phyloP scores from a whole-genome alignment of 352 stramenopile genomes.

The Thalassiosira ordinaria region DNA sequence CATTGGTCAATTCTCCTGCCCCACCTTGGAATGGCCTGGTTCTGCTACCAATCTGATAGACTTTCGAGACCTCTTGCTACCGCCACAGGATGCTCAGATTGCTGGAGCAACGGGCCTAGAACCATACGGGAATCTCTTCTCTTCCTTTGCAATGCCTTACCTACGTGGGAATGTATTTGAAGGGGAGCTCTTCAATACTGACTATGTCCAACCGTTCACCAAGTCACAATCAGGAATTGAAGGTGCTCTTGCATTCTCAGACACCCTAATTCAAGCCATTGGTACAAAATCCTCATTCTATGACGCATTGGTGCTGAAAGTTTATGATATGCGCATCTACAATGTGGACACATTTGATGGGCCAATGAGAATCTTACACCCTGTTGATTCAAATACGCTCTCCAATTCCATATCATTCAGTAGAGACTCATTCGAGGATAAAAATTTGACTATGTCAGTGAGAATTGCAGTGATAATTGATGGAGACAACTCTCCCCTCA shows the following conservation, averaged over 20 bases:
- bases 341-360: constrained; percentile 41
- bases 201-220: constrained; percentile 22
- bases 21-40: neutral
- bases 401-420: neutral
- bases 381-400: neutral
- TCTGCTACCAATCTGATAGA: constrained; percentile 27
- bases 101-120: constrained; percentile 38
- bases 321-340: constrained; percentile 37
- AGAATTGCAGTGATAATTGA: constrained; percentile 4
- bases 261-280: neutral
- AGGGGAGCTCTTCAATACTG: constrained; percentile 30
- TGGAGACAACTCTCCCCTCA: constrained; percentile 34
- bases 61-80: constrained; percentile 60
- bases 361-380: neutral
- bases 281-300: neutral
- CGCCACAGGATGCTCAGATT: constrained; percentile 2
- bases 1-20: neutral
- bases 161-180: constrained; percentile 26
- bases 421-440: neutral
- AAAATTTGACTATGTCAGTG: neutral
- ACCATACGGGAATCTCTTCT: constrained; percentile 55
- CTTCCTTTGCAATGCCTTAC: constrained; percentile 30
- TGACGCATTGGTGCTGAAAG: constrained; percentile 9
- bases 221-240: constrained; percentile 35
- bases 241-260: constrained; percentile 21